These are phyloP conservation scores for Daldinia loculata DNA, from an alignment of 495 filamentous ascomycete genomes.

Conservation along the genomic window DNA sequence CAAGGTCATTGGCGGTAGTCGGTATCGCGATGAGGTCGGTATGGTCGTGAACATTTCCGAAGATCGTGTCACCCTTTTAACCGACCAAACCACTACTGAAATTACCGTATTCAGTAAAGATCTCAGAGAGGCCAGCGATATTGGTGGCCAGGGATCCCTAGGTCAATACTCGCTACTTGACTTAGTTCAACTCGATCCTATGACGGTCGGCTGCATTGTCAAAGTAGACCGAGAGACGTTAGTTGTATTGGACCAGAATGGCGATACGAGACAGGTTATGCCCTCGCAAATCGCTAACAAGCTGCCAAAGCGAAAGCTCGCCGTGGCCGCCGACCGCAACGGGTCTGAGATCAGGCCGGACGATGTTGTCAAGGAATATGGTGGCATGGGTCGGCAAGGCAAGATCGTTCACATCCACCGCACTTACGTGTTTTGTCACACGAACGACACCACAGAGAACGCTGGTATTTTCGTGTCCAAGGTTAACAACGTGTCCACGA, in stretches of 20 bases:
- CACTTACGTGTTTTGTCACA: conserved; percentile 86
- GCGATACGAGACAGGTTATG: conserved; percentile 79
- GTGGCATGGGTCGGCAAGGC: conserved; percentile 84
- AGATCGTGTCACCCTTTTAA: conserved; percentile 89
- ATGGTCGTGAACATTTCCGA: conserved; percentile 94
- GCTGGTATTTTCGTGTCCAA: conserved; percentile 90
- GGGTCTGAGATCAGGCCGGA: conserved; percentile 92
- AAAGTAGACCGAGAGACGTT: conserved; percentile 95
- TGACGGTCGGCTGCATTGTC: conserved; percentile 90
- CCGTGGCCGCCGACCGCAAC: conserved; percentile 90
- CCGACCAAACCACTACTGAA: conserved; percentile 88
- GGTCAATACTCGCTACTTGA: conserved; percentile 92
- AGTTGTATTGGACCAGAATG: conserved; percentile 89
- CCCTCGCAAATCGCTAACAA: conserved; percentile 92
- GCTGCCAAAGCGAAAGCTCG: conserved; percentile 77
- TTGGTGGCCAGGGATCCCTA: conserved; percentile 78
- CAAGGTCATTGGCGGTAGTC: conserved; percentile 96
- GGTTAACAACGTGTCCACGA: conserved; percentile 81
- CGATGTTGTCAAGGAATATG: conserved; percentile 89
- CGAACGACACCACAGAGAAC: conserved; percentile 84
- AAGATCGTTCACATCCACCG: conserved; percentile 92
- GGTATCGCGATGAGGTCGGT: conserved; percentile 91
- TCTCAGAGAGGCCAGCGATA: conserved; percentile 88
- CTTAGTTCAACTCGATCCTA: conserved; percentile 90
- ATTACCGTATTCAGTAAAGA: conserved; percentile 99